Conservation (phyloP, 441 rosid genomes). For the Breynia disticha region DNA sequence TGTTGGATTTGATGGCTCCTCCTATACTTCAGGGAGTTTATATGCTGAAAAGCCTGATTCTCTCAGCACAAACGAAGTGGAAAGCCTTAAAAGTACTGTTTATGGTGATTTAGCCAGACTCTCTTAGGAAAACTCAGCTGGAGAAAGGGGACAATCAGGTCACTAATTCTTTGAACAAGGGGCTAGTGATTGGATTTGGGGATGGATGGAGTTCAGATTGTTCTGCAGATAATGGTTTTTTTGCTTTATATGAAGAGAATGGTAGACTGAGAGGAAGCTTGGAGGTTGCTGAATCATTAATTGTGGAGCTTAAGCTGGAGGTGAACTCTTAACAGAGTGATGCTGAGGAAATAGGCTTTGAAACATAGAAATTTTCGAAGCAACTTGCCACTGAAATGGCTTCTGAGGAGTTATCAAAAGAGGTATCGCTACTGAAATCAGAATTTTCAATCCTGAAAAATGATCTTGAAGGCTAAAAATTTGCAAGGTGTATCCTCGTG, state of each 20-base stretch:
- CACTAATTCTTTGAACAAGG: conserved; percentile 37
- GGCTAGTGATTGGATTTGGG: conserved; percentile 51
- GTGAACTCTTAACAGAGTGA: conserved; percentile 57
- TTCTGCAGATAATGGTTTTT: conserved; percentile 55
- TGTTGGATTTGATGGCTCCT: conserved; percentile 81
- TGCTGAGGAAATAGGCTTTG: conserved; percentile 67
- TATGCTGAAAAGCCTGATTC: conserved; percentile 84
- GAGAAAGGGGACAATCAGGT: conserved; percentile 52
- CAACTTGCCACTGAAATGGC: conserved; percentile 77
- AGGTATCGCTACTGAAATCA: conserved; percentile 67
- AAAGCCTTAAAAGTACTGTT: conserved; percentile 62
- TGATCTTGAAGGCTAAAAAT: conserved; percentile 52
- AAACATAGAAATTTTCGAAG: conserved; percentile 58
- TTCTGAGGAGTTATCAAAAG: conserved; percentile 65
- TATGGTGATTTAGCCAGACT: conserved; percentile 72
- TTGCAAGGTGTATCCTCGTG: conserved; percentile 29
- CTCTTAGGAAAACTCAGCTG: conserved; percentile 45
- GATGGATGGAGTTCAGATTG: conserved; percentile 76
- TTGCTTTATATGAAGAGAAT: conserved; percentile 65
- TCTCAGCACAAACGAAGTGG: conserved; percentile 69
- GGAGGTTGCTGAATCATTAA: conserved; percentile 70
- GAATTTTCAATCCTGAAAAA: conserved; percentile 69
- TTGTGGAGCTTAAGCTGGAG: conserved; percentile 70
- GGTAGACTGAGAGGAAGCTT: conserved; percentile 70
- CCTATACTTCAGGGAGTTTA: conserved; percentile 77